Conservation (phyloP, 1,139 yeast species). For the Yamadazyma atlantica region DNA sequence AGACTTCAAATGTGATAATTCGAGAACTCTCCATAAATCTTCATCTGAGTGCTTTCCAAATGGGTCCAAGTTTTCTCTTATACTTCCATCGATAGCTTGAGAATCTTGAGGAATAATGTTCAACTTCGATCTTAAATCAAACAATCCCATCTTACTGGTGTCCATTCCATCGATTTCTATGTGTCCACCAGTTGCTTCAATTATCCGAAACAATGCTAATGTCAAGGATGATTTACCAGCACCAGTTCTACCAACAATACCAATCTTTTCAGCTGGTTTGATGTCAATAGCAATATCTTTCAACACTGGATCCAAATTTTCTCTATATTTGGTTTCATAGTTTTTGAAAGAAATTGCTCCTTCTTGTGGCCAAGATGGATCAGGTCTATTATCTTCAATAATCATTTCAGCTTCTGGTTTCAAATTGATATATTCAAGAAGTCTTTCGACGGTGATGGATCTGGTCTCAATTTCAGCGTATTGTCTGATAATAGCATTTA, state of each 20-base stretch:
- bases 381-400: conserved; percentile 26
- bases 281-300: conserved; percentile 26
- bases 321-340: conserved; percentile 37
- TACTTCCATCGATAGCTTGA: conserved; percentile 34
- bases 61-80: conserved; percentile 39
- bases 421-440: conserved; percentile 34
- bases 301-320: conserved; percentile 36
- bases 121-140: conserved; percentile 32
- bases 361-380: conserved; percentile 28
- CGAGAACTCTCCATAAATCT: conserved; percentile 33
- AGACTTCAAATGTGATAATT: conserved; percentile 34
- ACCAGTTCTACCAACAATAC: conserved; percentile 44
- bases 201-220: conserved; percentile 37
- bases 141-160: conserved; percentile 32
- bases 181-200: conserved; percentile 33
- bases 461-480: conserved; percentile 39
- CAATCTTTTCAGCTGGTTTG: conserved; percentile 35
- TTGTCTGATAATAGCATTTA: conserved; percentile 31
- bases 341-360: conserved; percentile 31
- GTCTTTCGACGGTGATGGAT: conserved; percentile 35
- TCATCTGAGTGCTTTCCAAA: conserved; percentile 28
- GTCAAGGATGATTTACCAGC: conserved; percentile 43
- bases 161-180: conserved; percentile 33
- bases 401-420: conserved; percentile 33
- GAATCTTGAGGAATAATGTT: conserved; percentile 43